phyloP scores from a whole-genome alignment of 2,329 filamentous ascomycete species.

The Verticillium alfalfae region DNA sequence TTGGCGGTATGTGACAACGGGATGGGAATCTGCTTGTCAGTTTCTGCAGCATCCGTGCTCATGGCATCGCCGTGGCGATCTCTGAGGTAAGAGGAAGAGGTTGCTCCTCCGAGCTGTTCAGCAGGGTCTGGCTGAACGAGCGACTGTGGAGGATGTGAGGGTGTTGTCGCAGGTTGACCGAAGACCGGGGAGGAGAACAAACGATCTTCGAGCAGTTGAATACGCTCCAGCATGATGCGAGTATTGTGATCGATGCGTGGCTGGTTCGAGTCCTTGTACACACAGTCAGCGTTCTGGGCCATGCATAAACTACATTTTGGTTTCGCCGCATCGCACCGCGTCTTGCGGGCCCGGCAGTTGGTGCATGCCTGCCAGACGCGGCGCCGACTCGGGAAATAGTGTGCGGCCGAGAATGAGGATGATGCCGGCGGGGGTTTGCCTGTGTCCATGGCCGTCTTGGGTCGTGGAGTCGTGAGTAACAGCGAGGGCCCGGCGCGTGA shows the following conservation, averaged over 20 bases:
- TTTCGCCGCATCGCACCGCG: conserved; percentile 20
- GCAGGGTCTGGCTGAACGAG: background rate
- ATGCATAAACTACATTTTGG: conserved; percentile 20
- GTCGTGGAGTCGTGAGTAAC: background rate
- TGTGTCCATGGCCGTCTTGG: background rate
- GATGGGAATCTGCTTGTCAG: conserved; percentile 8
- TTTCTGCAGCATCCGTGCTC: background rate
- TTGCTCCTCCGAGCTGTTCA: background rate
- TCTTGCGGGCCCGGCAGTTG: conserved; percentile 22
- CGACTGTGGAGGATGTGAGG: background rate
- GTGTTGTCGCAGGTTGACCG: background rate
- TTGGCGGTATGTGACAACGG: conserved; percentile 16
- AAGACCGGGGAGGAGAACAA: conserved; percentile 10
- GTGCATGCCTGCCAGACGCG: conserved; percentile 19
- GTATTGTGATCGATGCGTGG: conserved; percentile 22
- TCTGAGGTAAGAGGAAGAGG: background rate
- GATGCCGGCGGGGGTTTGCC: conserved; percentile 1
- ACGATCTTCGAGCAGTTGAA: conserved; percentile 21
- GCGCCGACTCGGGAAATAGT: conserved; percentile 5
- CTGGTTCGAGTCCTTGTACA: conserved; percentile 20
- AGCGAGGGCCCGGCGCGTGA: background rate
- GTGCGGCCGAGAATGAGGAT: conserved; percentile 6
- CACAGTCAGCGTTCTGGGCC: conserved; percentile 20
- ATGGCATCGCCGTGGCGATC: background rate
- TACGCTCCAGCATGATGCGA: conserved; percentile 18